phyloP scores from a whole-genome alignment of 306 rosid genomes.

The Acacia crassicarpa region DNA sequence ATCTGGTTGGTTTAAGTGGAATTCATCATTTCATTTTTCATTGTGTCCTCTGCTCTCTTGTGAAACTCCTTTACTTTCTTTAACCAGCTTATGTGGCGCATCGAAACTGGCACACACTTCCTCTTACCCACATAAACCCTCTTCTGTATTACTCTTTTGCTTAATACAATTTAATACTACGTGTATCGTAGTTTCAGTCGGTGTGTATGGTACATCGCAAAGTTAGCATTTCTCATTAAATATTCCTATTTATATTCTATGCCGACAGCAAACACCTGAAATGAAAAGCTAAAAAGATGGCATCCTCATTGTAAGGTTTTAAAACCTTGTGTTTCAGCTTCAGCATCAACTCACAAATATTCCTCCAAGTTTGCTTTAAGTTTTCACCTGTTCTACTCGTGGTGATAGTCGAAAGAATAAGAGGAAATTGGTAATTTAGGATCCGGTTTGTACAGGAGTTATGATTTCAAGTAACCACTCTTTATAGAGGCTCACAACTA shows the following conservation, averaged over 20 bases:
- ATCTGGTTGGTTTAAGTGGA: slow-evolving; percentile 34
- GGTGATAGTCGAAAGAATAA: background rate
- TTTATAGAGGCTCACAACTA: background rate
- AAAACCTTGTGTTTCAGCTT: background rate
- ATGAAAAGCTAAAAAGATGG: slow-evolving; percentile 3
- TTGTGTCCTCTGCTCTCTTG: background rate
- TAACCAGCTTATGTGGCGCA: slow-evolving; percentile 34
- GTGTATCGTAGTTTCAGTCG: background rate
- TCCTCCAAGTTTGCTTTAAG: background rate
- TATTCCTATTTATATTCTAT: background rate
- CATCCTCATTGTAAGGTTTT: slow-evolving; percentile 1
- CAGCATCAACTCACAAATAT: slow-evolving; percentile 3
- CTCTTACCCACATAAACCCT: background rate
- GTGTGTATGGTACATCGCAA: background rate
- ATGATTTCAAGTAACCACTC: background rate
- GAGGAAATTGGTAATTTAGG: background rate
- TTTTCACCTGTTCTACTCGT: background rate
- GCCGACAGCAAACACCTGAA: background rate
- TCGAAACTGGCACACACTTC: slow-evolving; percentile 17
- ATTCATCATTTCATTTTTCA: background rate
- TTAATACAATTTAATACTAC: background rate
- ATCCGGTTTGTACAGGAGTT: background rate
- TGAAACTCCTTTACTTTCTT: slow-evolving; percentile 24
- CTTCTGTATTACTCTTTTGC: background rate
- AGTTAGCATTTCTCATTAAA: background rate